Evolutionary conservation across 495 filamentous ascomycete genomes (phyloP), one percentile per base, ranked within the genome.

Genomic region (Apodospora peruviana): DNA sequence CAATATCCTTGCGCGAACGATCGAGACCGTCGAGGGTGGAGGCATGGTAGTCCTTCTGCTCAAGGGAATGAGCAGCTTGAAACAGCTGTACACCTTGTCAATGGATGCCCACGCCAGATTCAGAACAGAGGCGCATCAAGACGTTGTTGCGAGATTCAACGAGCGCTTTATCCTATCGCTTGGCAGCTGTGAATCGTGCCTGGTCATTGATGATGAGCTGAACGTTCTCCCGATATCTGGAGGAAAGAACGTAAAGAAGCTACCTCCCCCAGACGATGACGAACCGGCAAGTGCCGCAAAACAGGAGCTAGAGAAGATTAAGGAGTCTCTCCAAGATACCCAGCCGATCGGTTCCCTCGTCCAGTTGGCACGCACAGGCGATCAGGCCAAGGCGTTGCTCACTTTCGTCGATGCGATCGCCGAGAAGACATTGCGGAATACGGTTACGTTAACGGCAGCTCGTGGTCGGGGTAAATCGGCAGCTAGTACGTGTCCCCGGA

Each of bases 81-180:
- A 96, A 68, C 91, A 99, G 68, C 80, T 99, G 0, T 99, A 96
- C 68, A 96, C 91, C 3, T 64, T 99, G 58, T 90, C 90, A 22
- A 99, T 99, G 94, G 94, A 97, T 64, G 85, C 96, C 37, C 94
- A 99, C 67, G 90, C 93, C 20, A 78, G 94, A 63, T 99, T 97
- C 70, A 78, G 94, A 48, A 99, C 94, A 34, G 94, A 99, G 64
- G 94, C 94, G 5, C 90, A 97, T 64, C 86, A 86, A 46, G 94
- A 99, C 69, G 93, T 99, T 42, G 82, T 88, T 38, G 93, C 93
- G 32, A 81, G 94, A 44, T 99, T 99, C 77, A 99, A 97, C 68
- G 94, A 97, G 69, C 83, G 94, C 5, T 99, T 99, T 59, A 88
- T 99, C 37, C 74, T 99, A 43, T 97, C 93, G 2, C 77, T 99